Base-by-base conservation (phyloP, 805 yeast species). In the Candida xyloterini region DNA sequence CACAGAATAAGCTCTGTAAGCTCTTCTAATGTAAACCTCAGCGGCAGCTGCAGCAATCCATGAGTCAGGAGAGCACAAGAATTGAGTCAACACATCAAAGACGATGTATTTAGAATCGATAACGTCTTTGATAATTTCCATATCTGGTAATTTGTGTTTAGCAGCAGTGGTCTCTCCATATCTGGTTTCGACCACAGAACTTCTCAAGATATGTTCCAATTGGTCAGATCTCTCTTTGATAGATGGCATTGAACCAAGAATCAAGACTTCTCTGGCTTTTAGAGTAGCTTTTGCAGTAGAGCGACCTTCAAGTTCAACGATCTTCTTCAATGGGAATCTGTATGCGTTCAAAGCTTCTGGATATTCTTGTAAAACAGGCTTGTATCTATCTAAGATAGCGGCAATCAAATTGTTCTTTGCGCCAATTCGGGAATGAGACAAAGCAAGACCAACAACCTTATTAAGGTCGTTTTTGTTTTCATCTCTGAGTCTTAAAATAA, bases 181-280 rank as follows among this genome's bases (percentile, higher is more conserved):
- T 21, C 82, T 76, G 23, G 95, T 78, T 54, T 85, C 89, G 53
- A 90, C 85, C 34, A 93, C 98, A 26, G 96, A 81, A 8, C 95
- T 79, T 64, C 88, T 81, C 65, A 93, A 75, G 55, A 93, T 93
- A 63, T 91, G 97, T 70, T 95, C 98, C 59, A 93, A 76, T 70
- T 95, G 99, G 63, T 91, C 97, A 23, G 95, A 83, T 70, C 98
- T 81, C 68, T 93, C 99, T 65, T 86, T 81, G 48, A 89, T 82
- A 3, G 98, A 89, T 27, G 99, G 99, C 67, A 93, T 74, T 22
- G 98, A 88, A 63, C 97, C 93, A 72, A 90, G 96, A 56, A 93
- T 93, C 56, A 93, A 76, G 44, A 95, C 84, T 68, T 95, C 99
- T 62, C 98, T 81, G 1, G 98, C 97, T 65, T 87, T 89, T 59